Evolutionary conservation across 164 flowering plant genomes (phyloP).

Genomic region (Stephania japonica): DNA sequence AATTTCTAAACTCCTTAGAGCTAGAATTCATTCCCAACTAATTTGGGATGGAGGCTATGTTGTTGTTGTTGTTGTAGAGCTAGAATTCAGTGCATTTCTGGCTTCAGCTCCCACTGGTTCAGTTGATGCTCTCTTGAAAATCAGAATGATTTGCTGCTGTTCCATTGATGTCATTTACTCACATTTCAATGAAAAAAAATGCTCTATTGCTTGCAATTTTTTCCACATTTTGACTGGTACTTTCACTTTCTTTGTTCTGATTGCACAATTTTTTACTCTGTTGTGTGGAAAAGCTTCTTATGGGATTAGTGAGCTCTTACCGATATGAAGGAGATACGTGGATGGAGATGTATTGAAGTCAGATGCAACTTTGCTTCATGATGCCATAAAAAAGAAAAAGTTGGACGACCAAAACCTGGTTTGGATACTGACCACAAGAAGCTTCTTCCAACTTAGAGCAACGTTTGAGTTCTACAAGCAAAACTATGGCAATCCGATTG

Average conservation of each 20-base stretch:
- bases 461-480: slow-evolving; percentile 52
- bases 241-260: background rate
- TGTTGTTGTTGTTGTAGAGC: no score
- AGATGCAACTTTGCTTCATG: slow-evolving; percentile 48
- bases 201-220: background rate
- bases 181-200: background rate
- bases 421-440: slow-evolving; percentile 60
- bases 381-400: slow-evolving; percentile 42
- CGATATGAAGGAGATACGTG: slow-evolving; percentile 53
- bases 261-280: background rate
- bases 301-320: slow-evolving; percentile 60
- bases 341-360: slow-evolving; percentile 34
- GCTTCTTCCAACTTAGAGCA: slow-evolving; percentile 51
- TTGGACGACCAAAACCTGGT: slow-evolving; percentile 44
- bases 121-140: no score
- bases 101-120: background rate
- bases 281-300: slow-evolving; percentile 38
- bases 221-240: background rate
- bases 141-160: background rate
- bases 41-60: no score
- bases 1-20: background rate
- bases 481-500: slow-evolving; percentile 40
- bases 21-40: background rate
- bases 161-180: background rate
- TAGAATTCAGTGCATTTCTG: background rate